Base-by-base conservation (phyloP, 164 flowering plant genomes). In the Chloranthus sessilifolius region DNA sequence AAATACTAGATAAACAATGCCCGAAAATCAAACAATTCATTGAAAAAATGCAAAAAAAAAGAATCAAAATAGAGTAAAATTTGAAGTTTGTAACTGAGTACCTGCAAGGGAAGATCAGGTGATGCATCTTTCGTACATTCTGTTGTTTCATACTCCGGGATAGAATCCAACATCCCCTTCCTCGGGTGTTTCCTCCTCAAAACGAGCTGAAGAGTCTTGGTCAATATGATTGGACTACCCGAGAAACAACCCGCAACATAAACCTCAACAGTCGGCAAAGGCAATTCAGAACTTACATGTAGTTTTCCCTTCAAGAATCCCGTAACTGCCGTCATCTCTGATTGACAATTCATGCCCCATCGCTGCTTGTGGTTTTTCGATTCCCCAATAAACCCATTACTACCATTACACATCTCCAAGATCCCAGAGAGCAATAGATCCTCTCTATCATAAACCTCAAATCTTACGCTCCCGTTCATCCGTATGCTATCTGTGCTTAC, bases 401-500 rank as follows among this genome's bases (percentile, higher is more conserved):
- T 84, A 30, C 61, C 52, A 50, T 55, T 44, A 25, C 70, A 69
- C 81, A 76, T 71, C 63, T 82, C 88, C 50, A 90, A 31, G 25
- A 68, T 61, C 25, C 97, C 97, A 12, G 77, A 75, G 2, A 89
- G 74, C 39, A 89, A 62, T 15, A 77, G 65, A 56, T 75, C 71
- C 21, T 82, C 79, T 44, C 60, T 72, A 64, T 80, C 72, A n/a
- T 64, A 76, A 15, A 89, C 92, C 67, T 89, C 85, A 62, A 86
- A 82, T 50, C 75, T 82, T 49, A 78, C 77, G 62, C 88, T 82
- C 21, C 91, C 94, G 0, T 79, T 76, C 47, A 78, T 69, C 51
- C 88, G 76, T 50, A 90, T 71, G 59, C 76, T 72, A 44, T 86
- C 92, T 4, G 95, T 89, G 69, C 84, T 67, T 26, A 89, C 85